Evolutionary conservation across 2,329 filamentous ascomycete genomes (phyloP), one percentile per base, ranked within the genome.

Genomic region (Plenodomus biglobosus): DNA sequence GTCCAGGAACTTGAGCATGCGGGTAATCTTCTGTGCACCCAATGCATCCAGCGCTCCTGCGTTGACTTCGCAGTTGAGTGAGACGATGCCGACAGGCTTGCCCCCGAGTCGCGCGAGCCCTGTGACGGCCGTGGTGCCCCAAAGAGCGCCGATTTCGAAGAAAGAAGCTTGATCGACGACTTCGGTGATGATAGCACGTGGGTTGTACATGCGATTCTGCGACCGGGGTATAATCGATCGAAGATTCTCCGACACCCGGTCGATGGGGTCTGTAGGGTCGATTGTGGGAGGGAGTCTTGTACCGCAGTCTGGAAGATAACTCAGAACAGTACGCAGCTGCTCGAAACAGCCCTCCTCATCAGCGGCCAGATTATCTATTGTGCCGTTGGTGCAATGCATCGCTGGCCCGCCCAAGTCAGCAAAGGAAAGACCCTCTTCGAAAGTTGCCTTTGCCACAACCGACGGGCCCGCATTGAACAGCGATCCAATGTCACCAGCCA

Each of bases 321-420:
- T 69, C 17, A 86, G 61, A 1, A 86, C 77, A 0, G 75, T 80
- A 1, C 81, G 73, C 3, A 86, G 62, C 62, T 86, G 84, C 56
- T 81, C 77, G 50, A 85, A 85, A 52, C 82, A 84, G 34, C 79
- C 81, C n/a, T 74, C 73, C 62, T 86, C 83, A 50, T 83, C 78
- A 3, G 75, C 73, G 0, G 83, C 83, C 2, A 85, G 71, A 44
- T 86, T 86, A 51, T 86, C 84, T 40, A 86, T 85, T 0, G 83
- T 86, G 0, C 84, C 84, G 49, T 86, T 86, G 1, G 80, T 81
- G 56, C 82, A 85, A 59, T 86, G 83, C 65, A 86, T 78, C 17
- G 69, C 70, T 0, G 83, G 81, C 0, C 84, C 84, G 2, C 84
- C 83, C 0, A 86, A 72, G 53, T 85, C 81, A 11, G 76, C 76